Evolutionary conservation across 2,329 filamentous ascomycete genomes (phyloP), one percentile per base, ranked within the genome.

Genomic region (Penicillium sp.): DNA sequence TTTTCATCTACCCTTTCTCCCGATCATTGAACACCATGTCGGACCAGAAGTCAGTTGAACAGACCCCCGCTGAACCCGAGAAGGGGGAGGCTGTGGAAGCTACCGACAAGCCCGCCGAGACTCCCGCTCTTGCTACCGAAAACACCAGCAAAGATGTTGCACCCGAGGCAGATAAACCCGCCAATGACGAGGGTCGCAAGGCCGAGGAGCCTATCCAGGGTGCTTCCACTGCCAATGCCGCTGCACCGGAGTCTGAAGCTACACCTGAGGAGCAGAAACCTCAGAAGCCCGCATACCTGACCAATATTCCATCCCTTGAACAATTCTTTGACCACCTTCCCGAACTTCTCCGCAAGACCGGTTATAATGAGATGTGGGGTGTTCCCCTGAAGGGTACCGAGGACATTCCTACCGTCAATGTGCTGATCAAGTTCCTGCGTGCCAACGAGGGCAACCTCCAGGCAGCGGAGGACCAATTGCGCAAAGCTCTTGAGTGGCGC

Each of bases 351-450:
- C 73, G 76, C 44, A 76, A 79, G 53, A 75, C 82, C 46, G 79
- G 74, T 14, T 81, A 95, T 72, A 75, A 75, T 46, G 91, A 96
- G 78, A 89, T 96, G 80, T 97, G 92, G 84, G 92, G 92, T 44
- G 84, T 96, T 48, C 76, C 81, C 28, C 82, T 96, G 40, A 68
- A 71, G 52, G 63, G 68, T 50, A 63, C 62, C 49, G 63, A 74
- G 36, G 80, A 90, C 63, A 79, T 92, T 46, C 89, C 89, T 48
- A 91, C 88, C 43, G 86, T 88, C 68, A 86, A 96, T 63, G 83
- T 96, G 46, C 79, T 96, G 44, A 90, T 95, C 69, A 97, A 96
- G 77, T 96, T 92, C 75, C 82, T 97, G 50, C 89, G 92, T 62
- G 92, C 92, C 69, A 96, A 96, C 70, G 84, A 86, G 55, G 86